Base-by-base conservation (phyloP, 2,329 filamentous ascomycete species). In the Aureobasidium melanogenum region DNA sequence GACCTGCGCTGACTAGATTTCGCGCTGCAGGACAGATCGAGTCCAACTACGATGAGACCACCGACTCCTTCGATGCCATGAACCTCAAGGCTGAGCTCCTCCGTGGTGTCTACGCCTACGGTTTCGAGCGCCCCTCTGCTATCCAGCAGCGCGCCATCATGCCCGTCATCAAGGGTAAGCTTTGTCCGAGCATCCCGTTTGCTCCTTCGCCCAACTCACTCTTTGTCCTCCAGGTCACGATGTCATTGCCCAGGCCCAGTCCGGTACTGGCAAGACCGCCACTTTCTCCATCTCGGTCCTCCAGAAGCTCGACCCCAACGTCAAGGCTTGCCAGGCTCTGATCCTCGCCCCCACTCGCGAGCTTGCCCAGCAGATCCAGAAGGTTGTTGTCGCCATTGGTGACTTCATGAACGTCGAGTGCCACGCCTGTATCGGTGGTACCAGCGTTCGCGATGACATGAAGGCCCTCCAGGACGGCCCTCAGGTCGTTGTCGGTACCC, bases 91-190 rank as follows among this genome's bases (percentile, higher is more conserved):
- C 91, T 68, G 94, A 99, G 84, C 89, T 99, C 75, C 91, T 99
- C 76, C 91, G 94, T 81, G 94, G 89, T 83, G 91, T 99, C 78
- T 99, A 97, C 80, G 94, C 94, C 77, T 99, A 99, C 79, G 94
- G 94, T 89, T 99, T 99, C 83, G 94, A 99, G 87, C 92, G 94
- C 70, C 94, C 94, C 67, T 99, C 94, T 81, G 93, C 94, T 77
- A 99, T 99, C 72, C 94, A 99, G 88, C 91, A 96, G 88, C 93
- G 95, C 76, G 94, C 94, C 72, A 99, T 99, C 80, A 96, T 97
- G 89, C 95, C 94, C 75, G 94, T 99, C 76, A 97, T 99, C 84
- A 97, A 97, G 87, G 92, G 90, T 94, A 82, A 77, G 88, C 77
- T 60, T 60, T 61, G 24, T 34, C 22, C n/a, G 59, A 46, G n/a